Base-by-base conservation (phyloP, 139 green algal genomes). In the Mychonastes homosphaera region DNA sequence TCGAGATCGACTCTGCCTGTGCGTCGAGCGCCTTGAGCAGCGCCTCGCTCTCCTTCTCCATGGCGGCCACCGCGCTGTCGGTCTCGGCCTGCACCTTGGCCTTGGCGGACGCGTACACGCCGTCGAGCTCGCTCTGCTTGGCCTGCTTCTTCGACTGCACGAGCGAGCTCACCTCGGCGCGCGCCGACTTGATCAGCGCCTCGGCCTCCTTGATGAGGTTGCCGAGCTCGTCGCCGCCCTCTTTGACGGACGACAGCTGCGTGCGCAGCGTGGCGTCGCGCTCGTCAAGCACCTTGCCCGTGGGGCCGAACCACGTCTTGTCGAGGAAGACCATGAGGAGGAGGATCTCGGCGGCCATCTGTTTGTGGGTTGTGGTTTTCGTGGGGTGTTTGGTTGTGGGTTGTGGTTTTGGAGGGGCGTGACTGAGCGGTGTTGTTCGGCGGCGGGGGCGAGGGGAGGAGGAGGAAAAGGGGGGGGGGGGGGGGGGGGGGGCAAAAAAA, bases 321-420 rank as follows among this genome's bases (percentile, higher is more conserved):
- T 95, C 87, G 38, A 95, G 77, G 71, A 94, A 91, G 41, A 95
- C 87, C 85, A 94, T 94, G 33, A 92, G 50, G 30, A 43, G 30
- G 16, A 44, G 50, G 27, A 44, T 35, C 50, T 40, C 5, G 4
- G 30, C 54, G 44, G 23, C 44, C 60, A 66, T 67, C n/a, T n/a
- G n/a, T n/a, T n/a, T n/a, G n/a, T n/a, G n/a, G n/a, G n/a, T n/a
- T n/a, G n/a, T n/a, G n/a, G n/a, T n/a, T n/a, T n/a, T n/a, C n/a
- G n/a, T n/a, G n/a, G n/a, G n/a, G n/a, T n/a, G n/a, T n/a, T n/a
- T n/a, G n/a, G n/a, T n/a, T n/a, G n/a, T n/a, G n/a, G n/a, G n/a
- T n/a, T n/a, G n/a, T n/a, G n/a, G n/a, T n/a, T n/a, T n/a, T n/a
- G n/a, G n/a, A n/a, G n/a, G n/a, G n/a, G n/a, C n/a, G n/a, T n/a